Base-by-base conservation (phyloP, 192 early-diverging fungal genomes). In the Gryganskiella cystojenkinii region DNA sequence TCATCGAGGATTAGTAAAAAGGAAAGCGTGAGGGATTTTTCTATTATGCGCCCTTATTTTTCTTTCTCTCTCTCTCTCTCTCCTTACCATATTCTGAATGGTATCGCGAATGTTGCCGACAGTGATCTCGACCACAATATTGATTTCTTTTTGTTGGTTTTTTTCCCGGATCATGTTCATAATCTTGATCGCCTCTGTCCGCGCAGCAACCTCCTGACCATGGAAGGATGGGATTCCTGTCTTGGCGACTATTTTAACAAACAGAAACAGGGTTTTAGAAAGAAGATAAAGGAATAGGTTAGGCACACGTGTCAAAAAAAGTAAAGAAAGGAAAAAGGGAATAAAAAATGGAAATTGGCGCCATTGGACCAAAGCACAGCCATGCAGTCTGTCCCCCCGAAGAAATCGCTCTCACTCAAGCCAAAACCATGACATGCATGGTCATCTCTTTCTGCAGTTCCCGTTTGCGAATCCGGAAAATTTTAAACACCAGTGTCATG, bases 71-170 rank as follows among this genome's bases (percentile, higher is more conserved):
- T 11, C 30, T 56, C 1, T 17, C 27, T 37, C n/a, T 14, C 35
- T 59, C 33, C 24, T 46, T 85, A 85, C 86, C 86, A 88, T 85
- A 46, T 81, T 54, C 51, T 88, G 86, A 42, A 88, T 88, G 9
- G 86, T 84, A 25, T 84, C 82, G 35, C 83, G 84, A 10, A 88
- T 80, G 42, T 82, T 82, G 14, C 86, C 86, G 22, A 85, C 78
- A 8, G 84, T 68, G 62, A 75, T 85, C 46, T 88, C 86, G 47
- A 88, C 82, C 51, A 85, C 60, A 20, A 85, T 82, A 53, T 80
- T 88, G 42, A 88, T 82, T 76, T 88, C 55, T 24, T 68, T 71
- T 4, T 54, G 45, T 20, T 44, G 46, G 46, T 80, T 71, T 25
- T 57, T 67, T 51, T 67, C 56, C 35, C 70, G 67, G 42, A 80